Conservation (phyloP, 306 rosid species). For the Glycyrrhiza uralensis region DNA sequence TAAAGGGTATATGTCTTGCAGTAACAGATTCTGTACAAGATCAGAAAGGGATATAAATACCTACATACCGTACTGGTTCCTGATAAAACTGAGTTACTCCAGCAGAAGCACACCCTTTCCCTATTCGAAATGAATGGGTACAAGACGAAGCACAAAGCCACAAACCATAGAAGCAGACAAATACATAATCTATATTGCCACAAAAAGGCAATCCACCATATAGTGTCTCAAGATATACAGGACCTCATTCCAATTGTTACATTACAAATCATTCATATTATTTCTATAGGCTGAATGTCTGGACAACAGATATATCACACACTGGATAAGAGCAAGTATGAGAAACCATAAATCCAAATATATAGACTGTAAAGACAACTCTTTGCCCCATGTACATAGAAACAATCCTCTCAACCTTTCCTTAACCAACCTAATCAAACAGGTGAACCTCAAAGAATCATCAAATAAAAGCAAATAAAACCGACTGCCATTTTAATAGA, state of each 20-base stretch:
- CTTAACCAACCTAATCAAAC: background rate
- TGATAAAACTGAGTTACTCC: slow-evolving; percentile 87
- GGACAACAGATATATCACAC: background rate
- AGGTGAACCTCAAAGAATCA: slow-evolving; percentile 1
- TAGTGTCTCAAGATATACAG: slow-evolving; percentile 18
- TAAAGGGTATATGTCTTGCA: slow-evolving; percentile 27
- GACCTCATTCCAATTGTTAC: background rate
- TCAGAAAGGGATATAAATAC: slow-evolving; percentile 63
- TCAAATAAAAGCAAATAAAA: slow-evolving; percentile 7
- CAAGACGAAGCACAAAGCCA: slow-evolving; percentile 59
- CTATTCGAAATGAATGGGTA: slow-evolving; percentile 76
- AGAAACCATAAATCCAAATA: slow-evolving; percentile 5
- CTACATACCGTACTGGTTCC: slow-evolving; percentile 90
- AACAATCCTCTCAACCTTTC: background rate
- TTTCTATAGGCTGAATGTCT: background rate
- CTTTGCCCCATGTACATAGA: background rate
- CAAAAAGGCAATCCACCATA: slow-evolving; percentile 34
- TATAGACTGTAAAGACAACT: background rate
- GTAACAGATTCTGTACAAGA: slow-evolving; percentile 47
- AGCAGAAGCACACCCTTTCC: slow-evolving; percentile 94
- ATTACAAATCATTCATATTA: background rate
- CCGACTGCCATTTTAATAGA: background rate
- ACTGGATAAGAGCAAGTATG: background rate
- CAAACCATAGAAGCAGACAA: slow-evolving; percentile 49
- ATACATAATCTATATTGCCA: slow-evolving; percentile 38